These are phyloP conservation scores for Coprinellus aureogranulatus DNA, from an alignment of 768 basidiomycete species.

Conservation along the genomic window DNA sequence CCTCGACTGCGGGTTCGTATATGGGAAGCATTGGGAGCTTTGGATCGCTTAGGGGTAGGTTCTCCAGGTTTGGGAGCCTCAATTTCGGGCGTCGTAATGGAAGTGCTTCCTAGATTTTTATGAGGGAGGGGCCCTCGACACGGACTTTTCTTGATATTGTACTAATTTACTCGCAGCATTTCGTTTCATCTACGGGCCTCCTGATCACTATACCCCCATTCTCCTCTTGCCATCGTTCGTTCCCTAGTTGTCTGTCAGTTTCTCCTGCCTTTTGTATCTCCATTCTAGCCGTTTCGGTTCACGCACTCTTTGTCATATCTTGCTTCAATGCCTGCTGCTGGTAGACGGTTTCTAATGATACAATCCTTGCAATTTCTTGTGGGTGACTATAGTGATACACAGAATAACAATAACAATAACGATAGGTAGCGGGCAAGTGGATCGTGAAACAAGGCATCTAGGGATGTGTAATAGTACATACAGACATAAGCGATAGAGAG, in stretches of 20 bases:
- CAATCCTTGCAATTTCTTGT: neutral
- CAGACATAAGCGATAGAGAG: neutral
- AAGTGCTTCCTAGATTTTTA: too few species aligned
- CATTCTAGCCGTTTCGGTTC: too few species aligned
- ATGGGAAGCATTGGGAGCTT: slow-evolving; percentile 58
- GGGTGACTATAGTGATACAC: too few species aligned
- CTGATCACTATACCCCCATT: neutral
- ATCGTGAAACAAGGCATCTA: slow-evolving; percentile 7
- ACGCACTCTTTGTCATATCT: too few species aligned
- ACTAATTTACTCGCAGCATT: too few species aligned
- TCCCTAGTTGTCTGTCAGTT: too few species aligned
- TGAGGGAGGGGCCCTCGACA: too few species aligned
- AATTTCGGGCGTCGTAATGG: slow-evolving; percentile 55
- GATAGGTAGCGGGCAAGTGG: neutral
- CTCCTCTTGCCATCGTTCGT: neutral
- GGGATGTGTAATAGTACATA: neutral
- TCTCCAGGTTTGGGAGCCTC: slow-evolving; percentile 75
- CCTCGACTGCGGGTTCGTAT: slow-evolving; percentile 62
- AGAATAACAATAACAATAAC: slow-evolving; percentile 2
- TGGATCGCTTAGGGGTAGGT: slow-evolving; percentile 67
- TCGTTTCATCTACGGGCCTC: too few species aligned
- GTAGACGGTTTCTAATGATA: neutral
- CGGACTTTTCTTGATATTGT: neutral
- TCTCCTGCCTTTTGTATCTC: too few species aligned
- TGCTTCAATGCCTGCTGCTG: too few species aligned